Percentiles rank a stretch among this genome's conserved stretches.
Evolutionary conservation across 441 rosid species (phyloP).

Genomic region (Theobroma grandiflorum): DNA sequence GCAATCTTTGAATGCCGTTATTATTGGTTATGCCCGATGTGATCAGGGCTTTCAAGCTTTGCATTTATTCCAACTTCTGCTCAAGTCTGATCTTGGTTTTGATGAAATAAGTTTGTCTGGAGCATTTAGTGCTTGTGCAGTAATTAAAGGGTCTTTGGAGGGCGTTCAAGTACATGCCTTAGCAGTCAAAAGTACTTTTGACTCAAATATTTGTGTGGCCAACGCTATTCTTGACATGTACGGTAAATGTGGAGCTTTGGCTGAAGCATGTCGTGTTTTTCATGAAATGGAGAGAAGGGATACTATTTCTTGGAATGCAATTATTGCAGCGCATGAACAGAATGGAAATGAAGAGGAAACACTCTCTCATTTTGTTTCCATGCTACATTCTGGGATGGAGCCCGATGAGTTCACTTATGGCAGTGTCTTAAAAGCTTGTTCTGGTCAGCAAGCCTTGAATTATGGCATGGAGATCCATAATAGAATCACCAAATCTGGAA

Average conservation of each 20-base stretch:
- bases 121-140: slow-evolving; percentile 83
- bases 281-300: slow-evolving; percentile 80
- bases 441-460: slow-evolving; percentile 56
- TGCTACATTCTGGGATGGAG: slow-evolving; percentile 67
- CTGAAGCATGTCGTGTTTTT: slow-evolving; percentile 71
- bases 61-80: slow-evolving; percentile 56
- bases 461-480: slow-evolving; percentile 77
- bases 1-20: slow-evolving; percentile 87
- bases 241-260: slow-evolving; percentile 81
- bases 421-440: slow-evolving; percentile 84
- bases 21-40: slow-evolving; percentile 70
- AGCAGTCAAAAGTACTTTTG: slow-evolving; percentile 61
- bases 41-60: slow-evolving; percentile 71
- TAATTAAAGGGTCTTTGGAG: slow-evolving; percentile 58
- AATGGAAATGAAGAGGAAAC: slow-evolving; percentile 67
- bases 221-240: slow-evolving; percentile 93
- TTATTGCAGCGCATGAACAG: slow-evolving; percentile 86
- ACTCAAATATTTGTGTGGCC: slow-evolving; percentile 63
- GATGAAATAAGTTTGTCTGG: slow-evolving; percentile 88
- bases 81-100: slow-evolving; percentile 66
- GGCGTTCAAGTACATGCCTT: slow-evolving; percentile 83
- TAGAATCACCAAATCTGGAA: slow-evolving; percentile 75
- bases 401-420: slow-evolving; percentile 96
- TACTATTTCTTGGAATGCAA: slow-evolving; percentile 92
- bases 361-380: slow-evolving; percentile 59